Evolutionary conservation across 768 basidiomycete species (phyloP), one percentile per base, ranked within the genome.

Genomic region (Candolleomyces aberdarensis): DNA sequence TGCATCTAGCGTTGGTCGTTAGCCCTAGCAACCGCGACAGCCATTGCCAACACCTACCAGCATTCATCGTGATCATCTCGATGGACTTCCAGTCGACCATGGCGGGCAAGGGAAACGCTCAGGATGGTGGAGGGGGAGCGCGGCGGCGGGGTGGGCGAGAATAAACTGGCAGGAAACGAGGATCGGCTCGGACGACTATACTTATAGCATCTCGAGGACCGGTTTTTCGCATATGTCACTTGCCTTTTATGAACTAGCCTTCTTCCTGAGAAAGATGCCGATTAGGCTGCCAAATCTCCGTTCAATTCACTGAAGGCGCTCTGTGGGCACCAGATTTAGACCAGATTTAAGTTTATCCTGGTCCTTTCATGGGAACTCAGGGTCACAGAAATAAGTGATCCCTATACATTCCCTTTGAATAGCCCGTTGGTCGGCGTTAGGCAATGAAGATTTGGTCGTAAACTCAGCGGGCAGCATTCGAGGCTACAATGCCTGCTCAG

Each of bases 71-170:
- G 41, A 87, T 66, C 70, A 84, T 83, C 2, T 68, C 70, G 32
- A 67, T 66, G 11, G 85, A 84, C 59, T 74, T 74, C 86, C 86
- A 87, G 67, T 86, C 74, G 62, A 83, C 81, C 86, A 87, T 87
- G 44, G 58, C 71, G 66, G 49, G 58, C 55, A 51, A 31, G 15
- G 32, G 22, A 11, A 39, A 17, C 15, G 57, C 43, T 19, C 54
- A 17, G 22, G 6, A 13, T 14, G 41, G 40, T 19, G 54, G 47
- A 31, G 20, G 46, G 46, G 39, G 55, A 26, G 60, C 19, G 61
- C 32, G 40, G 43, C 29, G 49, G 26, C 46, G 57, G 61, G 26
- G 22, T 19, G 61, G 61, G 39, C 36, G 36, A 36, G 41, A 20
- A 15, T 44, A 20, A 53, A 61, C 53, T 47, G 54, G 52, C 39